Evolutionary conservation across 768 basidiomycete genomes (phyloP), one percentile per base, ranked within the genome.

Genomic region (Kwoniella newhampshirensis): DNA sequence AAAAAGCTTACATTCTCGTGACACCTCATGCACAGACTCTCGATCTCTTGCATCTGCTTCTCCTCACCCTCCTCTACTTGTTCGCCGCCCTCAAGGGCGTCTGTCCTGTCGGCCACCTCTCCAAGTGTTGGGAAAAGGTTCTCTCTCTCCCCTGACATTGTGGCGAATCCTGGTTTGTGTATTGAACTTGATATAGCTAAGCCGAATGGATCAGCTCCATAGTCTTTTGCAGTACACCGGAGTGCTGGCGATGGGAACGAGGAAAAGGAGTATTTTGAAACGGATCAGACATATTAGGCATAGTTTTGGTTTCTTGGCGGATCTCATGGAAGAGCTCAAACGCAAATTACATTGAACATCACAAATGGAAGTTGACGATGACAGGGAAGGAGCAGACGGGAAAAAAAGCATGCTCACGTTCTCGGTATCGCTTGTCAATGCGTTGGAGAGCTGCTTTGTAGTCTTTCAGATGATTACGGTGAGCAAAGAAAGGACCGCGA

Each of bases 11-110:
- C 94, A 83, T 97, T 87, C 76, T 97, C 84, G 41, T 83, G 81
- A 71, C 96, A 99, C 74, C 83, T 83, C 90, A 98, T 94, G 78
- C 96, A 98, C 25, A 98, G 79, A 12, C 89, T 92, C 57, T 91
- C 88, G 58, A 98, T 82, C 77, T 90, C 86, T 65, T 92, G 83
- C 9, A 93, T 82, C 0, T 84, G 84, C 51, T 81, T 80, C 42
- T 78, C 78, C 26, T 87, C 86, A 7, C 80, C 80, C 21, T 80
- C 76, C 44, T 65, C 70, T 28, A 61, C 71, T 15, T 65, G 59
- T 21, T 66, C 54, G 20, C 59, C 54, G 28, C 81, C 78, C 43
- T 68, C 57, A 30, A 76, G 57, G 35, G 71, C 60, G 54, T 82
- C 82, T n/a, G 82, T 77, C 59, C 80, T 74, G 32, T 80, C 75